Evolutionary conservation across 495 filamentous ascomycete species (phyloP), one percentile per base, ranked within the genome.

Genomic region (Aspergillus olivimuriae): DNA sequence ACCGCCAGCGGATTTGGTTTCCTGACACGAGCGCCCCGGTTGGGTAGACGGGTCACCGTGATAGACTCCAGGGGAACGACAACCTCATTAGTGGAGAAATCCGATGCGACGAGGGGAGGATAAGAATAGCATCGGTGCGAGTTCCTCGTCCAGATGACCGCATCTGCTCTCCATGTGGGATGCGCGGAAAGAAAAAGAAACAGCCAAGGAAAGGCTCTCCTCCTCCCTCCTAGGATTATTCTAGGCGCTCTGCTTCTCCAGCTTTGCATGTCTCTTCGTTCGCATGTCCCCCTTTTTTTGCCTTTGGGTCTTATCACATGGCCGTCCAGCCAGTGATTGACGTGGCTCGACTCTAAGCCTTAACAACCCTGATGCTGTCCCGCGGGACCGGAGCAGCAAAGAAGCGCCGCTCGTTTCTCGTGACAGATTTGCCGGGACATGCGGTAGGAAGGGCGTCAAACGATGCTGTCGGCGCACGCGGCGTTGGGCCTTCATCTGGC

Each of bases 301-400:
- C 39, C 30, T 22, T 23, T 33, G 36, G 18, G 21, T 35, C 32
- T 44, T 26, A 34, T 57, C 53, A 57, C 53, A 52, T 53, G 53
- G 53, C 23, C 38, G 3, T 24, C 16, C 10, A 21, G 11, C 28
- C 37, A n/a, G 24, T 28, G 5, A 50, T 47, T 47, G 53, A 57
- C 53, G 53, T 57, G 53, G 50, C 53, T 46, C 31, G 34, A 47
- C 40, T 57, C 53, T 11, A 28, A 28, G 24, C 24, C 23, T 37
- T 19, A 18, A 43, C 19, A 19, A 34, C 24, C 36, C 20, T 35
- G 35, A 36, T 49, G 20, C 48, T 43, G 48, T 51, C 48, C 48
- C 23, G 46, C 48, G 43, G 46, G 33, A 44, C 37, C 16, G 20
- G 40, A 30, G 18, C 26, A 19, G 39, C 34, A 26, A 43, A n/a